Base-by-base conservation (phyloP, 371 early-diverging fungal species). In the Saksenaea oblongispora region DNA sequence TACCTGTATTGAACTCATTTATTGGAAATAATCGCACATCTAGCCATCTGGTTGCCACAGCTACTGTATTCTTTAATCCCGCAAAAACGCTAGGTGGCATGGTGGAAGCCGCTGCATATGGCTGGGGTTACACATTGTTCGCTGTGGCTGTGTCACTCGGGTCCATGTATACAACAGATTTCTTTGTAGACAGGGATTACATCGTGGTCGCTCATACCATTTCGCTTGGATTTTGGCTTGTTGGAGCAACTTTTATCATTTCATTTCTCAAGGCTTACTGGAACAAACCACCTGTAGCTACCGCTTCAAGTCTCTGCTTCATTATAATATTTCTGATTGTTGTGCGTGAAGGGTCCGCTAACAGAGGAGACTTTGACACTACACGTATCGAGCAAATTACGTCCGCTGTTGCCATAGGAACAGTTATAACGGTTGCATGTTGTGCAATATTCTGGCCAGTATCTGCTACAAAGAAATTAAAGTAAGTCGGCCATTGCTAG, bases 31-130 rank as follows among this genome's bases (percentile, higher is more conserved):
- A 79, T 57, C 71, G 69, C 34, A 62, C 68, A 14, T 84, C 85
- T 13, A 83, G 84, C 10, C 89, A 90, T 71, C 60, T 90, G 36
- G 87, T 87, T 1, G 89, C 89, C 1, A 80, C 85, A 0, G 81
- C 87, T 0, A 84, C 84, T 0, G 85, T 90, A 4, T 90, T 90
- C 64, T 87, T 89, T 51, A 87, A 89, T 63, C 90, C 90, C 0
- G 88, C 88, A 1, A 87, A 85, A 65, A 69, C 88, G 5, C 54
- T 87, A 4, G 90, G 90, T 37, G 84, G 85, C 3, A 87, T 90
- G 82, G 78, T 88, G 0, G 90, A 90, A 58, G 87, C 88, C 11
- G 85, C 85, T 10, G 71, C 71, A 2, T 85, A 79, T 61, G 88
- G 89, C 9, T 76, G 87, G 66, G 78, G 80, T 2, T 87, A 86